Conservation (phyloP, 2,329 filamentous ascomycete species). For the Pseudocercospora ulei region DNA sequence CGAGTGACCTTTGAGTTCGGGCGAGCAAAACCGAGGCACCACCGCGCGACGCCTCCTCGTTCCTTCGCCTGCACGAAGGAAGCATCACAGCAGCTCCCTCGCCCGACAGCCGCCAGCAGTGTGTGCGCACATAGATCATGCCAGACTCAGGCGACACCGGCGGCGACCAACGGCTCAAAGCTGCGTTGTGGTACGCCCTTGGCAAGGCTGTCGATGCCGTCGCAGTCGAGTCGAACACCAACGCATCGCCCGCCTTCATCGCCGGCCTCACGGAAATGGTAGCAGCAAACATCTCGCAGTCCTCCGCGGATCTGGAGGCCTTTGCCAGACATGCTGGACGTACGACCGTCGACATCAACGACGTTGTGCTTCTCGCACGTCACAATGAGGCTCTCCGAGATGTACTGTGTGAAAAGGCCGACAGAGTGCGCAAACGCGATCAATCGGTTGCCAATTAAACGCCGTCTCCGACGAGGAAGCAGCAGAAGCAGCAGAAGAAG, state of each 20-base stretch:
- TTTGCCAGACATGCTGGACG: constrained; percentile 70
- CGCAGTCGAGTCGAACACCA: constrained; percentile 60
- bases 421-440: constrained; percentile 36
- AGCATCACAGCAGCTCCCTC: neutral
- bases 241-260: constrained; percentile 55
- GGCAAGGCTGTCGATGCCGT: constrained; percentile 85
- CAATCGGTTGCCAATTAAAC: constrained; percentile 9
- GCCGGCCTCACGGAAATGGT: constrained; percentile 69
- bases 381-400: constrained; percentile 76
- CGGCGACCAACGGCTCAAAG: constrained; percentile 60
- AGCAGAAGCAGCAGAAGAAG: too few relatives aligned
- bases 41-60: too few relatives aligned
- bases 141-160: constrained; percentile 1
- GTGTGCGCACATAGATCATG: too few relatives aligned
- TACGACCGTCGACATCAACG: constrained; percentile 68
- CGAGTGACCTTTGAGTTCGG: too few relatives aligned
- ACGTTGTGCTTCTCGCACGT: constrained; percentile 76
- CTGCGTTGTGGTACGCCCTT: constrained; percentile 72
- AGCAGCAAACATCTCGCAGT: constrained; percentile 60
- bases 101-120: too few relatives aligned
- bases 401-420: constrained; percentile 61
- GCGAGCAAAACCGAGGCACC: too few relatives aligned
- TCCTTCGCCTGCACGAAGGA: too few relatives aligned
- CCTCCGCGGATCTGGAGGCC: constrained; percentile 50
- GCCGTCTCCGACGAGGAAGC: neutral